phyloP scores from a whole-genome alignment of 768 basidiomycete genomes.

The Amanita rubescens region DNA sequence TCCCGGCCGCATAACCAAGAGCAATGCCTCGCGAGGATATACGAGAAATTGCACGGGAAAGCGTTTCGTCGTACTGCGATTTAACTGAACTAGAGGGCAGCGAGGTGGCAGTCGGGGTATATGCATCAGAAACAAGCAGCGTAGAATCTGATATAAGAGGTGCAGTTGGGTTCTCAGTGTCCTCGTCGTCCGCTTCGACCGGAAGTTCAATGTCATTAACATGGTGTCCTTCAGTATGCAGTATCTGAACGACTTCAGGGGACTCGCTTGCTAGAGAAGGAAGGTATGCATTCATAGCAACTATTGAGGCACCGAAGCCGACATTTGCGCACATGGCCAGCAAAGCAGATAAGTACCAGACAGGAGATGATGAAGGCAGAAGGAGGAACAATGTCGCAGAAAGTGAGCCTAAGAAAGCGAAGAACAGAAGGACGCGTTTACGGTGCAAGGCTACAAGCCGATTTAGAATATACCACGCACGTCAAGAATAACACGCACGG shows the following conservation, averaged over 20 bases:
- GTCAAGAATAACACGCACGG: slow-evolving; percentile 36
- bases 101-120: slow-evolving; percentile 9
- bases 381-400: slow-evolving; percentile 66
- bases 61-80: slow-evolving; percentile 42
- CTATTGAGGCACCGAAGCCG: slow-evolving; percentile 77
- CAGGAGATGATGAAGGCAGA: slow-evolving; percentile 59
- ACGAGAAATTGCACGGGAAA: slow-evolving; percentile 71
- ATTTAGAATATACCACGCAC: slow-evolving; percentile 6
- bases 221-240: slow-evolving; percentile 12
- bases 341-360: slow-evolving; percentile 64
- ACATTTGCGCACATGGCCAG: slow-evolving; percentile 78
- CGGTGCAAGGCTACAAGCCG: slow-evolving; percentile 46
- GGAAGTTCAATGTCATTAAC: not conserved
- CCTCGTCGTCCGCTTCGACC: slow-evolving; percentile 13
- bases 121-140: slow-evolving; percentile 1
- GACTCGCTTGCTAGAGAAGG: slow-evolving; percentile 63
- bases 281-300: slow-evolving; percentile 88
- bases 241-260: slow-evolving; percentile 44
- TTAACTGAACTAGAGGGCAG: slow-evolving; percentile 9
- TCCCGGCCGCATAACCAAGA: slow-evolving; percentile 80
- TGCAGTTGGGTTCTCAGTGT: slow-evolving; percentile 23
- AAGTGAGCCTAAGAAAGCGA: slow-evolving; percentile 65
- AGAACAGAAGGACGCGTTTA: slow-evolving; percentile 68
- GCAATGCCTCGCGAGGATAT: slow-evolving; percentile 86
- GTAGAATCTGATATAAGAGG: slow-evolving; percentile 30